phyloP scores from a whole-genome alignment of 768 basidiomycete species.

The Trametes cubensis region DNA sequence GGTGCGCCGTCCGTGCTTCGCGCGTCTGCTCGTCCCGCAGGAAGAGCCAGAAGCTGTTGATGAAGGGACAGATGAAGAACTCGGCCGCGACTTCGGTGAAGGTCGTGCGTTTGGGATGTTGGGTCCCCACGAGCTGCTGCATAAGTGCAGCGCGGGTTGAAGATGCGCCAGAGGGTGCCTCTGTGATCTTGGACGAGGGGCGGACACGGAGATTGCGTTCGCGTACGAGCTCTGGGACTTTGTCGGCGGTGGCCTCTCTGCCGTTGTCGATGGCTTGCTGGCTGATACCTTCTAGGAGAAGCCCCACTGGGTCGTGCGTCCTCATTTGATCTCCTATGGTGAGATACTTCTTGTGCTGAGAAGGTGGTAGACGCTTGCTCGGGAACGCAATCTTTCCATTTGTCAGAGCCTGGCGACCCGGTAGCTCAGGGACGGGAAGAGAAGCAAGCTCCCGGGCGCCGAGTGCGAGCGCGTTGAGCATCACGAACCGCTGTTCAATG shows the following conservation, averaged over 20 bases:
- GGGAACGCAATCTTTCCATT: conserved; percentile 61
- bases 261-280: conserved; percentile 63
- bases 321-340: conserved; percentile 40
- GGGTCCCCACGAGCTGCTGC: conserved; percentile 18
- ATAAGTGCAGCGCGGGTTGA: conserved; percentile 16
- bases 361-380: conserved; percentile 74
- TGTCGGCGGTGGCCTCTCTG: conserved; percentile 54
- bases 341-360: conserved; percentile 72
- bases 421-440: conserved; percentile 36
- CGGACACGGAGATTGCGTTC: conserved; percentile 75
- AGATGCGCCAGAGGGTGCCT: conserved; percentile 36
- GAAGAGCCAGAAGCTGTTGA: conserved; percentile 96
- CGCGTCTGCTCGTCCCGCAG: conserved; percentile 81
- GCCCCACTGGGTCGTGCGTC: conserved; percentile 48
- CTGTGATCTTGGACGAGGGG: conserved; percentile 48
- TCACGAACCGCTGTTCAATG: conserved; percentile 77
- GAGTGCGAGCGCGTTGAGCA: conserved; percentile 83
- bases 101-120: conserved; percentile 33
- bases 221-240: conserved; percentile 63
- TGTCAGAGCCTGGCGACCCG: conserved; percentile 23
- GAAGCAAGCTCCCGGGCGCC: conserved; percentile 82
- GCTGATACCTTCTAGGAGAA: conserved; percentile 65
- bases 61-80: conserved; percentile 84
- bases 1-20: conserved; percentile 66
- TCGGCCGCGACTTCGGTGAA: conserved; percentile 82